Base-by-base conservation (phyloP, 2,329 filamentous ascomycete genomes). In the Cytospora paraplurivora region DNA sequence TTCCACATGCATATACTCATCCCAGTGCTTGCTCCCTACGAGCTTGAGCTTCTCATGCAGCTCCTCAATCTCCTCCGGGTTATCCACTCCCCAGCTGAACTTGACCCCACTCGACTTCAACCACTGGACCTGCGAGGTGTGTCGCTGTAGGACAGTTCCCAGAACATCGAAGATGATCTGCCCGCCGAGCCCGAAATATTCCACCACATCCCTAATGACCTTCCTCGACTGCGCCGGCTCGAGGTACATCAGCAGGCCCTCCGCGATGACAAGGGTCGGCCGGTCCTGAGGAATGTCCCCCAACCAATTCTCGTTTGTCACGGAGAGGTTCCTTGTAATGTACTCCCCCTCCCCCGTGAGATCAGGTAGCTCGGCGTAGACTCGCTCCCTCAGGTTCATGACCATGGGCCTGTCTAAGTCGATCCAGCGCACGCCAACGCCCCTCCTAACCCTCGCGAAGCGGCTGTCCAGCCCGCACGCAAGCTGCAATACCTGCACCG, bases 381-480 rank as follows among this genome's bases (percentile, higher is more conserved):
- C 34, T 6, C 49, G 38, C 2, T 37, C 27, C 11, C 62, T 50
- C n/a, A 64, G 32, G 17, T 62, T 44, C 21, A 64, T 53, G 12
- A 64, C 57, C n/a, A 15, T 51, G 5, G 62, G 62, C 10, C 37
- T 12, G 19, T 64, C 62, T 7, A 60, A 17, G 34, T 64, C 62
- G 34, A 64, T 55, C 62, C 62, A 64, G 35, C 58, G 62, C 38
- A 61, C 57, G 12, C 51, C 56, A 2, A 27, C 32, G 1, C 62
- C 62, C 55, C 49, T 41, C 21, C 21, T 33, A 10, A 53, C 10
- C n/a, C 62, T 56, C 37, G 38, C 17, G 19, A 15, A 38, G 11
- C 62, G 57, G 12, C 49, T 44, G 33, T 64, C 62, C 32, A 64
- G 53, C 13, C 62, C 62, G 44, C 57, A 61, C 32, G 57, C 59